Evolutionary conservation across 2,329 filamentous ascomycete genomes (phyloP).

Genomic region (Neoarthrinium moseri): DNA sequence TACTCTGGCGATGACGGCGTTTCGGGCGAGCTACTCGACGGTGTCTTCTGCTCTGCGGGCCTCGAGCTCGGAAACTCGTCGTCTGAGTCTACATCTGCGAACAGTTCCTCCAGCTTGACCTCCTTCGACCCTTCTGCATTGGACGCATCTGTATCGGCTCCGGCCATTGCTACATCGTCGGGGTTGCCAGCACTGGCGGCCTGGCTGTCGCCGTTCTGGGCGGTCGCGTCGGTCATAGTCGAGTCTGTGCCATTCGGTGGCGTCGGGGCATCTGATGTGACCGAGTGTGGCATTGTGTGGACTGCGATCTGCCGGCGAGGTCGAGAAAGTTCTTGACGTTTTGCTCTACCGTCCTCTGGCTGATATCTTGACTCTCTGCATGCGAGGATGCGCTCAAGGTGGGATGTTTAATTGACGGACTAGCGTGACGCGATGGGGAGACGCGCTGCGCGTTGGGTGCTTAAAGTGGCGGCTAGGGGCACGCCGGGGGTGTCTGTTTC

Average conservation of each 20-base stretch:
- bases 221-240: conserved; percentile 31
- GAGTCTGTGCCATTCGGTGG: conserved; percentile 30
- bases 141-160: conserved; percentile 21
- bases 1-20: conserved; percentile 43
- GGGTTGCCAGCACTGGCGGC: conserved; percentile 23
- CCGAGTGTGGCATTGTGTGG: conserved; percentile 53
- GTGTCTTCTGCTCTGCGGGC: conserved; percentile 35
- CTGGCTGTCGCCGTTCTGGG: conserved; percentile 27
- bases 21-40: conserved; percentile 40
- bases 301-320: too few relatives aligned
- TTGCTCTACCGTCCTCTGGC: too few relatives aligned
- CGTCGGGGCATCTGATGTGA: conserved; percentile 28
- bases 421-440: too few relatives aligned
- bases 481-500: too few relatives aligned
- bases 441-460: too few relatives aligned
- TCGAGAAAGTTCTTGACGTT: too few relatives aligned
- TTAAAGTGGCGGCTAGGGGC: too few relatives aligned
- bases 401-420: too few relatives aligned
- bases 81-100: conserved; percentile 58
- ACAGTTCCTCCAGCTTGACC: conserved; percentile 58
- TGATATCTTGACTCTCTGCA: too few relatives aligned
- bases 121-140: conserved; percentile 35
- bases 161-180: conserved; percentile 41
- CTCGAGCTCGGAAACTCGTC: conserved; percentile 58
- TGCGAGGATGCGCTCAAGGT: too few relatives aligned